Base-by-base conservation (phyloP, 768 basidiomycete species). In the Tricholoma matsutake region DNA sequence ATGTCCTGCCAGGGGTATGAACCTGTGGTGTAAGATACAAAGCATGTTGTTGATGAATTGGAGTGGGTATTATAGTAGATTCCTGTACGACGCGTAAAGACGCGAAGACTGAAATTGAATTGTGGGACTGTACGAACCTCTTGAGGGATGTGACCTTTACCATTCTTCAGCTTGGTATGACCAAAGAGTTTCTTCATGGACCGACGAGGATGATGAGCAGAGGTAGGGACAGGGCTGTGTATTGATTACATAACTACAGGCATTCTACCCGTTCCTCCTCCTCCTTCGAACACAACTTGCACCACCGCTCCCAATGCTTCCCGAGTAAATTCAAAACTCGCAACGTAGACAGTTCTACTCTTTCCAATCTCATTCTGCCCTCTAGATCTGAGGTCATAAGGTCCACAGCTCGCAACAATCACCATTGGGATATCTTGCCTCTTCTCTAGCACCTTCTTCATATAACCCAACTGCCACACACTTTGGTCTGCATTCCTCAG, bases 141-240 rank as follows among this genome's bases (percentile, higher is more conserved):
- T 65, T 65, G 69, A 56, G 47, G 58, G 52, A 56, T 14, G 22
- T 25, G 22, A 3, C 22, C 69, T 80, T 84, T 58, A 68, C 64
- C 18, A 49, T 60, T 61, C 69, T 74, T 73, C 61, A 67, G 68
- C 66, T 83, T 86, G 69, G 78, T 79, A 57, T 81, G 75, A 25
- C 77, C 76, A 60, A 88, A 87, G 45, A 88, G 72, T 74, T 81
- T 86, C 76, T 83, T 86, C 86, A 86, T 45, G 41, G n/a, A n/a
- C n/a, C n/a, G n/a, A n/a, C n/a, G n/a, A n/a, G n/a, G n/a, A n/a
- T n/a, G n/a, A n/a, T n/a, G n/a, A n/a, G n/a, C n/a, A n/a, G n/a
- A n/a, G n/a, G n/a, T n/a, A n/a, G n/a, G n/a, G n/a, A n/a, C n/a
- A n/a, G n/a, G n/a, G 16, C 16, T 8, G 47, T 51, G 47, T 14